These are phyloP conservation scores for Cicer yamashitae DNA, from an alignment of 306 rosid genomes.

Conservation along the genomic window DNA sequence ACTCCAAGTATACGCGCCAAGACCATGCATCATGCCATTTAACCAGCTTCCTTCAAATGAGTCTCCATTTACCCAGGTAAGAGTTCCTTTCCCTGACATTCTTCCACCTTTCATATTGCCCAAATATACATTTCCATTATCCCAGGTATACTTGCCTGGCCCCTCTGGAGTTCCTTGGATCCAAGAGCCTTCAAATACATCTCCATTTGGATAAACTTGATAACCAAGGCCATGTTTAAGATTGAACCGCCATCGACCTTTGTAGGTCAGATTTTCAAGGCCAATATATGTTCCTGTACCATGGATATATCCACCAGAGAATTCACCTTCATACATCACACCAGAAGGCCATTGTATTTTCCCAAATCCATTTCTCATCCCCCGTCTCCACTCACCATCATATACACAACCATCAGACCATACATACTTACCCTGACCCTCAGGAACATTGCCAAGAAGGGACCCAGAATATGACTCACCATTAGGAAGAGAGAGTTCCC, in stretches of 20 bases:
- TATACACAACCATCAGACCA: slow-evolving; percentile 92
- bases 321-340: slow-evolving; percentile 80
- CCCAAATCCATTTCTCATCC: slow-evolving; percentile 91
- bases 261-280: slow-evolving; percentile 65
- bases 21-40: slow-evolving; percentile 95
- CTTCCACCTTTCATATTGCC: slow-evolving; percentile 96
- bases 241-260: slow-evolving; percentile 93
- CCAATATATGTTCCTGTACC: slow-evolving; percentile 80
- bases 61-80: slow-evolving; percentile 89
- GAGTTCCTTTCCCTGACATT: slow-evolving; percentile 98
- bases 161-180: slow-evolving; percentile 95
- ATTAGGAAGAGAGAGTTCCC: slow-evolving; percentile 70
- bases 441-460: slow-evolving; percentile 77
- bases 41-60: slow-evolving; percentile 96
- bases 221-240: slow-evolving; percentile 92
- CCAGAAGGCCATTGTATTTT: slow-evolving; percentile 78
- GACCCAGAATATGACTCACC: slow-evolving; percentile 83
- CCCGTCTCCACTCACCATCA: slow-evolving; percentile 97
- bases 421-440: slow-evolving; percentile 81
- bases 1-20: slow-evolving; percentile 90
- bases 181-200: slow-evolving; percentile 95
- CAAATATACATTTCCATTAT: slow-evolving; percentile 81
- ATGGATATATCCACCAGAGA: slow-evolving; percentile 88
- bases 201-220: slow-evolving; percentile 91
- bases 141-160: slow-evolving; percentile 95